These are phyloP conservation scores for Mortierella claussenii DNA, from an alignment of 192 early-diverging fungal genomes.

Conservation along the genomic window DNA sequence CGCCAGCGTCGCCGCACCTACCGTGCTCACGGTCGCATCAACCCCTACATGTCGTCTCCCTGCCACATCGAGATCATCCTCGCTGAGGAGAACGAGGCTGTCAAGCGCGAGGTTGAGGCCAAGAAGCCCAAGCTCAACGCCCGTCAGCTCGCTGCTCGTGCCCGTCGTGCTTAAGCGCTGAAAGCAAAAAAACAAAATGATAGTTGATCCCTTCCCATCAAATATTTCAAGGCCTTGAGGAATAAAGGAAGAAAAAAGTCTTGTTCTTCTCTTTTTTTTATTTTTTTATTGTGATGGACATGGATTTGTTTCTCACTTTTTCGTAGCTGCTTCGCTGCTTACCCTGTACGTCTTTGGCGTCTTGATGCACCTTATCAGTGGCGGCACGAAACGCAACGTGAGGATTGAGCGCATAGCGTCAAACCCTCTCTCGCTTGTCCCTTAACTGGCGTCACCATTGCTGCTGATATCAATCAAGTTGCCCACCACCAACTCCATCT, in stretches of 20 bases:
- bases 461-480: too few species aligned
- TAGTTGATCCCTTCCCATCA: neutral
- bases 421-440: too few species aligned
- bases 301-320: neutral
- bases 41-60: constrained; percentile 93
- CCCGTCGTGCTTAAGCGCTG: constrained; percentile 54
- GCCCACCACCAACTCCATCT: too few species aligned
- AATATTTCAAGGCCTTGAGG: constrained; percentile 7
- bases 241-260: constrained; percentile 9
- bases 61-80: constrained; percentile 97
- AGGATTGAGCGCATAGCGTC: too few species aligned
- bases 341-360: too few species aligned
- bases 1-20: constrained; percentile 97
- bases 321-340: too few species aligned
- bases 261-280: constrained; percentile 8
- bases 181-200: neutral
- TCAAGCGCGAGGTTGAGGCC: constrained; percentile 75
- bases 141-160: constrained; percentile 65
- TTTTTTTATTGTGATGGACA: neutral
- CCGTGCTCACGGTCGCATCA: constrained; percentile 93
- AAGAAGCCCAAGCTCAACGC: constrained; percentile 65
- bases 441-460: too few species aligned
- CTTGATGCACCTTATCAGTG: too few species aligned
- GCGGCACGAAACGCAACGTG: too few species aligned
- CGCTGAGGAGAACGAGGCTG: constrained; percentile 87